phyloP scores from a whole-genome alignment of 2,329 filamentous ascomycete genomes.

The Phialemoniopsis sp. region DNA sequence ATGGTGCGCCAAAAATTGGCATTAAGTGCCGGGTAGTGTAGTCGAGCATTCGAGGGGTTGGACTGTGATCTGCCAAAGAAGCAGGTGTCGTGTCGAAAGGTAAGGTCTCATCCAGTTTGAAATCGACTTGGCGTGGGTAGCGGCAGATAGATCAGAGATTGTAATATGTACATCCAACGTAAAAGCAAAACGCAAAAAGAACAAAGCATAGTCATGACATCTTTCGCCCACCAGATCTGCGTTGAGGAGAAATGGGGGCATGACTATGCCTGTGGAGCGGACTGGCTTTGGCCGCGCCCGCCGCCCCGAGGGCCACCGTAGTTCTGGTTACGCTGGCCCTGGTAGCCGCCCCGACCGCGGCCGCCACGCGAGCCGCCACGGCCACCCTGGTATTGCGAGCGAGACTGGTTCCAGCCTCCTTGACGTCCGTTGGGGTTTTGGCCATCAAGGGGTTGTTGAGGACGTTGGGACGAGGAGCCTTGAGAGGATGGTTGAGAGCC shows the following conservation, averaged over 20 bases:
- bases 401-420: constrained; percentile 14
- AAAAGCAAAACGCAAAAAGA: constrained; percentile 1
- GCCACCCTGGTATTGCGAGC: constrained; percentile 21
- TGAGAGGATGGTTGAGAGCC: constrained; percentile 12
- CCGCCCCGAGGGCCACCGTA: constrained; percentile 20
- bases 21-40: too few relatives aligned
- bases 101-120: too few relatives aligned
- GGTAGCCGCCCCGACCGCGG: constrained; percentile 16
- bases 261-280: constrained; percentile 21
- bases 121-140: too few relatives aligned
- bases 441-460: constrained; percentile 18
- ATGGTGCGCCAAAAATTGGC: too few relatives aligned
- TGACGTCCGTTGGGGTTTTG: constrained; percentile 25
- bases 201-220: neutral
- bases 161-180: too few relatives aligned
- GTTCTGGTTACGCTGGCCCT: constrained; percentile 25
- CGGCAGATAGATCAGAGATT: too few relatives aligned
- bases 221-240: neutral
- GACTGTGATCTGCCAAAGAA: too few relatives aligned
- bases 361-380: constrained; percentile 21
- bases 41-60: too few relatives aligned
- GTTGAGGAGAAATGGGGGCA: neutral
- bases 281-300: constrained; percentile 18
- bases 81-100: too few relatives aligned
- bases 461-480: constrained; percentile 10